Evolutionary conservation across 2,329 filamentous ascomycete genomes (phyloP).

Genomic region (Pestalotiopsis sp.): DNA sequence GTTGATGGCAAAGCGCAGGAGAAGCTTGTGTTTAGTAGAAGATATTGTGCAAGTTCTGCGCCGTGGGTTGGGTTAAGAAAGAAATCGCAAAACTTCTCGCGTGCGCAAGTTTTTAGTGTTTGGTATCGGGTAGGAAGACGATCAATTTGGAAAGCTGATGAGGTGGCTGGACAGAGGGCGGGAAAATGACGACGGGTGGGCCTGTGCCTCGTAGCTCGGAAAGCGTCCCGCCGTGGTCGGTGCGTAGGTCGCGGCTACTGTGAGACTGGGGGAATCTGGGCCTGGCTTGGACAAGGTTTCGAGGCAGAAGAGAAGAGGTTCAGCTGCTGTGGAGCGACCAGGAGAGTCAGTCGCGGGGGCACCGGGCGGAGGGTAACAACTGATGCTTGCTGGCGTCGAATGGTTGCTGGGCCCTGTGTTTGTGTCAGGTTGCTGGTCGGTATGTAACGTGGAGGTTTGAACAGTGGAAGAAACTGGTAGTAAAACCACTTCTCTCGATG

Average conservation of each 20-base stretch:
- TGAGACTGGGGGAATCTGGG: background rate
- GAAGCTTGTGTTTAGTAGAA: slow-evolving; percentile 12
- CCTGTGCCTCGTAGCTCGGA: slow-evolving; percentile 8
- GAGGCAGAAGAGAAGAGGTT: background rate
- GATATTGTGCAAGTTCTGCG: background rate
- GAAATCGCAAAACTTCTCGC: background rate
- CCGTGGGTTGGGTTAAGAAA: background rate
- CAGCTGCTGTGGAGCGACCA: background rate
- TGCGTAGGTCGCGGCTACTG: slow-evolving; percentile 4
- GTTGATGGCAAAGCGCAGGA: slow-evolving; percentile 1
- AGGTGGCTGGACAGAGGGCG: slow-evolving; percentile 14
- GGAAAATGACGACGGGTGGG: slow-evolving; percentile 17
- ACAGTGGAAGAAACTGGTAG: background rate
- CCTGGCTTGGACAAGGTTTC: background rate
- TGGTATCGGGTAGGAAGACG: slow-evolving; percentile 1
- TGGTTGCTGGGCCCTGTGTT: background rate
- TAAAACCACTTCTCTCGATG: background rate
- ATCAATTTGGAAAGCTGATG: slow-evolving; percentile 8
- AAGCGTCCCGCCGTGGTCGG: slow-evolving; percentile 10
- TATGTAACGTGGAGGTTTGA: background rate
- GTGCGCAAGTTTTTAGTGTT: background rate
- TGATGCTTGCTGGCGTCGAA: background rate
- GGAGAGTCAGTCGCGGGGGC: background rate
- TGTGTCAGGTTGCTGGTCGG: background rate
- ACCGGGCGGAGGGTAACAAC: background rate